A percentile compares a stretch with the other conserved stretches of the same genome.
These are phyloP conservation scores for Tylopilus orsonianus DNA, from an alignment of 1,284 basidiomycete genomes.

Conservation along the genomic window DNA sequence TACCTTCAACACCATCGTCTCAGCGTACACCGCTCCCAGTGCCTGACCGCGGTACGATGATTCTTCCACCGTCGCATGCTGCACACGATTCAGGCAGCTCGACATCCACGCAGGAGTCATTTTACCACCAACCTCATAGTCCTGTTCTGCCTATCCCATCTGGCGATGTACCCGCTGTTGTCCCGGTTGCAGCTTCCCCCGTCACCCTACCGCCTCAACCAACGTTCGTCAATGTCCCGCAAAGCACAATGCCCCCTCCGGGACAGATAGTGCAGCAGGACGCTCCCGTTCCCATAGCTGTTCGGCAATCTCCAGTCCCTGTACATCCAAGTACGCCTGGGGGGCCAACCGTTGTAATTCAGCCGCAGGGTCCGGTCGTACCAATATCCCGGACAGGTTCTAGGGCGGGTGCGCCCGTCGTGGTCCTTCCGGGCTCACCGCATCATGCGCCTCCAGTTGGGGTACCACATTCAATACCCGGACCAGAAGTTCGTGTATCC, in stretches of 20 bases:
- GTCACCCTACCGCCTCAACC: conserved; percentile 11
- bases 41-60: conserved; percentile 15
- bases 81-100: conserved; percentile 22
- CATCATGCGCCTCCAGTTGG: conserved; percentile 14
- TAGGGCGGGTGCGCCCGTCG: conserved; percentile 12
- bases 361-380: conserved; percentile 14
- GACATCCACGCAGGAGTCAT: conserved; percentile 29
- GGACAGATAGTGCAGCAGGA: conserved; percentile 18
- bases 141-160: conserved; percentile 17
- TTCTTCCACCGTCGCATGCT: conserved; percentile 17
- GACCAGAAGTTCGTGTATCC: conserved; percentile 16
- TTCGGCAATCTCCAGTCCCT: conserved; percentile 10
- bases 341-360: conserved; percentile 20
- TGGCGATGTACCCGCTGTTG: conserved; percentile 15
- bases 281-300: conserved; percentile 2
- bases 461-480: conserved; percentile 13
- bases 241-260: conserved; percentile 18
- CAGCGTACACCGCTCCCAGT: conserved; percentile 24
- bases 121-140: conserved; percentile 16
- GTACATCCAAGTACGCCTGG: background rate
- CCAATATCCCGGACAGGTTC: conserved; percentile 21
- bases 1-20: conserved; percentile 26
- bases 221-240: conserved; percentile 17
- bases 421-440: conserved; percentile 21
- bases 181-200: conserved; percentile 16